Percentiles rank a stretch among this genome's conserved stretches.
Conservation (phyloP, 106 monocot genomes). For the Acorus calamus region DNA sequence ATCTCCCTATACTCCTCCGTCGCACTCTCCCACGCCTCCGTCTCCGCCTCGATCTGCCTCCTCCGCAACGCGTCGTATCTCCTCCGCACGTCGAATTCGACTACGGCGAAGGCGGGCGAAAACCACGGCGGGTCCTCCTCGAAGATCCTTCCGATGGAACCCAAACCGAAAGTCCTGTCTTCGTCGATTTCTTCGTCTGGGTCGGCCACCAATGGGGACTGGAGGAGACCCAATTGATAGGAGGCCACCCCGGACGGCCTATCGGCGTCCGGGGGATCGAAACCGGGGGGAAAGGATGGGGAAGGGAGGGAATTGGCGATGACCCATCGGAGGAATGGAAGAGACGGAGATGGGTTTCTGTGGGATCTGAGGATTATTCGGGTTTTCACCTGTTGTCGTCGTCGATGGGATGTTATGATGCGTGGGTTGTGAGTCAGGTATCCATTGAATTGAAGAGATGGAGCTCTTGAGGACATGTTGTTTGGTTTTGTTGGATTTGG, state of each 20-base stretch:
- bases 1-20: conserved; percentile 84
- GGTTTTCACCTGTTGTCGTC: no score
- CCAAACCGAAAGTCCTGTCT: background rate
- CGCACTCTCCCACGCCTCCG: conserved; percentile 80
- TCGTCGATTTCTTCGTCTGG: conserved; percentile 5
- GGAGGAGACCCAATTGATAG: conserved; percentile 28
- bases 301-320: conserved; percentile 22
- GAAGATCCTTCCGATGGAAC: conserved; percentile 18
- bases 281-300: conserved; percentile 31
- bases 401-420: no score
- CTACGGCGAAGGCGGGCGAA: conserved; percentile 7
- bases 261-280: conserved; percentile 29
- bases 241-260: conserved; percentile 21
- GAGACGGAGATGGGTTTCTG: no score
- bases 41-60: conserved; percentile 80
- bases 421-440: no score
- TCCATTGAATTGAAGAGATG: no score
- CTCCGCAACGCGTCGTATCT: conserved; percentile 43
- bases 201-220: conserved; percentile 21
- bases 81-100: conserved; percentile 10
- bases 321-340: conserved; percentile 11
- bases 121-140: conserved; percentile 36
- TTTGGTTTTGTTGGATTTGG: no score
- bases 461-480: no score
- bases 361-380: no score